Base-by-base conservation (phyloP, 2,329 filamentous ascomycete genomes). In the Aspergillus sp. region DNA sequence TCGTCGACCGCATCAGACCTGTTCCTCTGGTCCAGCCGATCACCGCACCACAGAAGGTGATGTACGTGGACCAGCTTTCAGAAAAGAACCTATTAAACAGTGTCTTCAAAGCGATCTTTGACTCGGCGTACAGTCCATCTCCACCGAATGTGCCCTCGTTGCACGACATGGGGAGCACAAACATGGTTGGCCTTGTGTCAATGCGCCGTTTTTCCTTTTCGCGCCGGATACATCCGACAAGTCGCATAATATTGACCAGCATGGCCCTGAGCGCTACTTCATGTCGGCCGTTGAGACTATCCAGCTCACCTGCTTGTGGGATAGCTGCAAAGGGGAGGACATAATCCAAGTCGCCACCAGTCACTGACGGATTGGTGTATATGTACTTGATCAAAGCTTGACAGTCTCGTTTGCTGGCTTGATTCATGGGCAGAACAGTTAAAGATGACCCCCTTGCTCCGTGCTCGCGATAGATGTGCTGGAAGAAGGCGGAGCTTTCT, bases 21-120 rank as follows among this genome's bases (percentile, higher is more conserved):
- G 75, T 78, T 2, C 73, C 73, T 33, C 74, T 63, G 6, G 75
- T 77, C 75, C 75, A 78, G 9, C 75, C 75, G 45, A 78, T 77
- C 9, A 72, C 60, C 3, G 67, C 70, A 9, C 74, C 75, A 47
- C 71, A 74, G 3, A 77, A 55, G 1, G 65, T 66, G 11, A 77
- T 35, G 45, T 74, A 74, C 0, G 32, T 52, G 3, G 55, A 59
- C 59, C 59, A 60, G n/a, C 36, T 53, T 10, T 60, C 59, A 1
- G 59, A 60, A 16, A 51, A 42, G 10, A 60, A 59, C 2, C 59
- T 53, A 13, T 59, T 60, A 44, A 60, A 52, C 3, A 60, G 30
- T 2, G 53, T 43, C 19, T 54, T 70, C 59, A 49, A 52, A 36
- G 74, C 74, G 2, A 76, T 59, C 59, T 78, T 78, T 2, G 74